Base-by-base conservation (phyloP, 495 filamentous ascomycete genomes). In the Viridothelium virens region DNA sequence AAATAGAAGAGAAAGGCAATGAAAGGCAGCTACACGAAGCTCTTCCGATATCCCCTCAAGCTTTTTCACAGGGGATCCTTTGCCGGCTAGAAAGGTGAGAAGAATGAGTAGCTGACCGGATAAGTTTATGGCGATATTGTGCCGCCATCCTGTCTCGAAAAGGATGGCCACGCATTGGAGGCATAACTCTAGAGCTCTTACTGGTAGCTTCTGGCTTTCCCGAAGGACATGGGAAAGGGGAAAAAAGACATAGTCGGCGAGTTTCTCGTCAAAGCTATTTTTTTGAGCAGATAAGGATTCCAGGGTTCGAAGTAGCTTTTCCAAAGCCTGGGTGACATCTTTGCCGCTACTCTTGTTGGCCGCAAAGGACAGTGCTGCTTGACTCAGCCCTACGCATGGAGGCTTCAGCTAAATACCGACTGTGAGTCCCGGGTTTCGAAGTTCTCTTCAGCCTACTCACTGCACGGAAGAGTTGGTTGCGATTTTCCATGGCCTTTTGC, bases 241-340 rank as follows among this genome's bases (percentile, higher is more conserved):
- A 70, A 96, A 94, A 81, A 97, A 97, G 69, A 89, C 84, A 79
- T 96, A 99, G 74, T 97, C 91, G 7, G 92, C 94, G 36, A 97
- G 78, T 74, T 91, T 91, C 63, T 85, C 81, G 73, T 96, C 91
- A 11, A 97, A 78, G 0, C 81, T 77, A 18, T 78, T 75, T 41
- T 82, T 78, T 61, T 79, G 77, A 56, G 67, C 72, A 46, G 79
- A 78, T 70, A 89, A 79, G 41, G 78, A 73, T 4, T 80, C 75
- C 34, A 95, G 76, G 25, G 82, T 71, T 14, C 70, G 65, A 50
- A 80, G 78, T 2, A 96, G 78, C 0, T 79, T 73, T 37, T 84
- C 79, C 34, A 89, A 78, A 34, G 82, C 80, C 48, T 73, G 70
- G 10, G 80, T 74, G 6, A 89, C 78, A 61, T 87, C 86, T 69